Percentiles rank a stretch among this genome's conserved stretches.
phyloP scores from a whole-genome alignment of 768 basidiomycete species.

The Solioccasus polychromus region DNA sequence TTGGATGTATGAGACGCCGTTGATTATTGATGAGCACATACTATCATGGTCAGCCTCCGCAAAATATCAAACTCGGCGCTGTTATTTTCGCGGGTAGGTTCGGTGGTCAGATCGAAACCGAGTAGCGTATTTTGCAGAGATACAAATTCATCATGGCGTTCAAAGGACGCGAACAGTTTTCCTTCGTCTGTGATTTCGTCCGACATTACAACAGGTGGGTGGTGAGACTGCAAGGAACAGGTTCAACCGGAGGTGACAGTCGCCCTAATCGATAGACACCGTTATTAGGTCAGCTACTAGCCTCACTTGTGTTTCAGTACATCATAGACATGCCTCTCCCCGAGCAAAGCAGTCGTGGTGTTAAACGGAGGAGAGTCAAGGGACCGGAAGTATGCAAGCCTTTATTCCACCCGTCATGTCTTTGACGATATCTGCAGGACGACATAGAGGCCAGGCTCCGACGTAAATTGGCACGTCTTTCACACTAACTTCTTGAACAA shows the following conservation, averaged over 20 bases:
- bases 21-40: slow-evolving; percentile 38
- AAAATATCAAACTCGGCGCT: slow-evolving; percentile 40
- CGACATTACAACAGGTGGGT: slow-evolving; percentile 30
- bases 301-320: not conserved
- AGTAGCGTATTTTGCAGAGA: slow-evolving; percentile 52
- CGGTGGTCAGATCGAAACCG: slow-evolving; percentile 40
- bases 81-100: slow-evolving; percentile 44
- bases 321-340: slow-evolving; percentile 14
- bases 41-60: slow-evolving; percentile 47
- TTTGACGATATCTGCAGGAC: slow-evolving; percentile 28
- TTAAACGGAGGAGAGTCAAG: slow-evolving; percentile 46
- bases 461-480: slow-evolving; percentile 54
- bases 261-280: too few species aligned
- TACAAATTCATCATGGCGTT: slow-evolving; percentile 58
- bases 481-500: slow-evolving; percentile 6
- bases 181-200: slow-evolving; percentile 41
- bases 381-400: slow-evolving; percentile 26
- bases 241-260: too few species aligned
- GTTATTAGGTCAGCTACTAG: not conserved
- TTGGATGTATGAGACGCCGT: slow-evolving; percentile 1
- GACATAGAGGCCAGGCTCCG: slow-evolving; percentile 42
- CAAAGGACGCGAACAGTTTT: slow-evolving; percentile 54
- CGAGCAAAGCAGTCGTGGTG: slow-evolving; percentile 17
- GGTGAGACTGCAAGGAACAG: not conserved
- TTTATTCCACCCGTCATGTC: not conserved